Base-by-base conservation (phyloP, 805 yeast genomes). In the Schizosaccharomyces japonicus region DNA sequence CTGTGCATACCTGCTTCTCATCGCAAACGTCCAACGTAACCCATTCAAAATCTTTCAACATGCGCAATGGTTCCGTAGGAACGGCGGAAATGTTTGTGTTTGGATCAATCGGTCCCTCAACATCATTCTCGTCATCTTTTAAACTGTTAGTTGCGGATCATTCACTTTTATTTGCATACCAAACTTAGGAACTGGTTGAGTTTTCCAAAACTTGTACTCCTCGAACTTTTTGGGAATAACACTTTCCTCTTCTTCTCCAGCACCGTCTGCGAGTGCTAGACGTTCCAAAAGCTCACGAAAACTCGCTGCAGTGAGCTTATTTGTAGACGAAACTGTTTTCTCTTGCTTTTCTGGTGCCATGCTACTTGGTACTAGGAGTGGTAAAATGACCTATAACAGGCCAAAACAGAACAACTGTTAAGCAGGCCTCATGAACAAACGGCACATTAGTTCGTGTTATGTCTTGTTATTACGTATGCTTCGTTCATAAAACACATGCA, bases 201-300 rank as follows among this genome's bases (percentile, higher is more conserved):
- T 90, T 57, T 80, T 81, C 98, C 98, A 90, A 64, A 90, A 90
- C 64, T 80, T 82, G 66, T 85, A 82, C 58, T 85, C 93, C 47
- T 80, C 75, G 80, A 84, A 83, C 21, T 76, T 52, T 52, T 64
- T 63, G 13, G 56, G 60, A 44, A 51, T 28, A 42, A 13, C 33
- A 21, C 13, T 28, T 7, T 5, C 29, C 11, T 27, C 31, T 28
- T 28, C 33, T 21, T 21, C 21, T 27, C 17, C 51, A 10, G 25
- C 13, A 13, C 5, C 7, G 17, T 25, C 21, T 23, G 23, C 17
- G 11, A 42, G 23, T 13, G 33, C 33, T 27, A 29, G 17, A 26
- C 33, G 46, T 7, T 42, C 33, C 32, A 42, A 27, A n/a, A 42
- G 46, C 27, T 42, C 46, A 8, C 46, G 46, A 42, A 42, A 15